Conservation (phyloP, 306 rosid genomes). For the Trifolium dubium region DNA sequence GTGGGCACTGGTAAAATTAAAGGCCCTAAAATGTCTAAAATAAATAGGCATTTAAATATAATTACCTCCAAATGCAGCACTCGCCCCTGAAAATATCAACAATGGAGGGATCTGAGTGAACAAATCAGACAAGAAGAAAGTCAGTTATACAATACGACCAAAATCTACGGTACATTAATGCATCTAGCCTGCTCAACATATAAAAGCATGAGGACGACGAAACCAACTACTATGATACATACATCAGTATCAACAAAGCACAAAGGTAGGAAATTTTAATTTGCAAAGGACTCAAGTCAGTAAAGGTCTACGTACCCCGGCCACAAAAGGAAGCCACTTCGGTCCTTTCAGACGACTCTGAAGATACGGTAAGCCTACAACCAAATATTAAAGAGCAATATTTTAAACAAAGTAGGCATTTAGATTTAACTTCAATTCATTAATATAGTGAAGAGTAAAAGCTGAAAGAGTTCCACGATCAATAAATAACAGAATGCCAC, state of each 20-base stretch:
- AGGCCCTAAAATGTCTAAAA: not conserved
- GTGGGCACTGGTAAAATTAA: not conserved
- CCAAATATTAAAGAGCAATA: constrained; percentile 44
- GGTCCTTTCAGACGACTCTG: constrained; percentile 87
- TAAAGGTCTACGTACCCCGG: constrained; percentile 69
- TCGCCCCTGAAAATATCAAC: constrained; percentile 72
- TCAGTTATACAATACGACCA: constrained; percentile 32
- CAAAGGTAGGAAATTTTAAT: constrained; percentile 16
- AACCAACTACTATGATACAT: constrained; percentile 29
- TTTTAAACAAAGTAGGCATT: constrained; percentile 18
- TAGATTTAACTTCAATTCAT: constrained; percentile 2
- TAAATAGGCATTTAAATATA: not conserved
- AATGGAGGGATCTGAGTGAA: constrained; percentile 74
- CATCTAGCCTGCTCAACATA: not conserved
- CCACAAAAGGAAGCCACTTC: constrained; percentile 92
- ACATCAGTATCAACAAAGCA: constrained; percentile 25
- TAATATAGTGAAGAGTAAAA: not conserved
- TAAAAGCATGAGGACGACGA: constrained; percentile 24
- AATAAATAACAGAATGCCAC: constrained; percentile 1
- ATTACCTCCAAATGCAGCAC: constrained; percentile 95
- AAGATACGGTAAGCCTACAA: constrained; percentile 83
- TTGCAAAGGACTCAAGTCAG: constrained; percentile 21
- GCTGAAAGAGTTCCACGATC: not conserved
- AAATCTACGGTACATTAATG: constrained; percentile 11
- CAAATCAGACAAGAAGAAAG: constrained; percentile 27